Percentiles rank a stretch among this genome's conserved stretches.
phyloP scores from a whole-genome alignment of 1,139 yeast species.

The Wickerhamomyces sp. region DNA sequence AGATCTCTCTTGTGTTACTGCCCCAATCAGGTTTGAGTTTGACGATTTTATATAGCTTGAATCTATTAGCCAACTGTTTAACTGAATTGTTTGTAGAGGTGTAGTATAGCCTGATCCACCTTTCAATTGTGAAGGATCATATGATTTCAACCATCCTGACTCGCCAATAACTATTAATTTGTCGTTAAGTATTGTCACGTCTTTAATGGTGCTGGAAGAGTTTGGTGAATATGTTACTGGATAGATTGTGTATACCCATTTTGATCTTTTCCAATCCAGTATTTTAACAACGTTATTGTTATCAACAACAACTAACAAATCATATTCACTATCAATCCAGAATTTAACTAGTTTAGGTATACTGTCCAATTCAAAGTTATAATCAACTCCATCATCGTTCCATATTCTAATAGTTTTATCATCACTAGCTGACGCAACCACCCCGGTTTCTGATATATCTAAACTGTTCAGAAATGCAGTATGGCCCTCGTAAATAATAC shows the following conservation, averaged over 20 bases:
- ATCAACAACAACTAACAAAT: conserved; percentile 30
- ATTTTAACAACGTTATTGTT: conserved; percentile 27
- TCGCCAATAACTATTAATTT: conserved; percentile 18
- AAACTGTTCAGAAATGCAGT: conserved; percentile 26
- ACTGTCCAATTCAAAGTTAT: conserved; percentile 16
- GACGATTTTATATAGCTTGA: conserved; percentile 16
- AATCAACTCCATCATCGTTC: conserved; percentile 20
- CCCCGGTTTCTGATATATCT: conserved; percentile 29
- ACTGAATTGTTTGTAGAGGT: conserved; percentile 11
- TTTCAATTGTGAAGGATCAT: conserved; percentile 12
- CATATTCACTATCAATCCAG: conserved; percentile 30
- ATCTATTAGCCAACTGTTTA: conserved; percentile 19
- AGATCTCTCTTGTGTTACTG: conserved; percentile 17
- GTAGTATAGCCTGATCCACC: conserved; percentile 24
- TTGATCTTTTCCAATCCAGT: conserved; percentile 29
- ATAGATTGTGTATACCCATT: conserved; percentile 29
- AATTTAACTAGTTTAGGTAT: conserved; percentile 28
- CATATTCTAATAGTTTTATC: conserved; percentile 28
- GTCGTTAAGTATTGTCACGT: conserved; percentile 18
- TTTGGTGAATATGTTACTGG: conserved; percentile 21
- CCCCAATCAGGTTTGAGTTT: conserved; percentile 16
- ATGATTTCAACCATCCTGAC: conserved; percentile 34
- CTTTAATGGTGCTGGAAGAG: conserved; percentile 20
- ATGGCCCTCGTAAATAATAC: conserved; percentile 21
- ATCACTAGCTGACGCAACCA: conserved; percentile 29